Percentiles rank a stretch among this genome's conserved stretches.
phyloP scores from a whole-genome alignment of 129 eudicot genomes.

The Flaveria sonorensis region DNA sequence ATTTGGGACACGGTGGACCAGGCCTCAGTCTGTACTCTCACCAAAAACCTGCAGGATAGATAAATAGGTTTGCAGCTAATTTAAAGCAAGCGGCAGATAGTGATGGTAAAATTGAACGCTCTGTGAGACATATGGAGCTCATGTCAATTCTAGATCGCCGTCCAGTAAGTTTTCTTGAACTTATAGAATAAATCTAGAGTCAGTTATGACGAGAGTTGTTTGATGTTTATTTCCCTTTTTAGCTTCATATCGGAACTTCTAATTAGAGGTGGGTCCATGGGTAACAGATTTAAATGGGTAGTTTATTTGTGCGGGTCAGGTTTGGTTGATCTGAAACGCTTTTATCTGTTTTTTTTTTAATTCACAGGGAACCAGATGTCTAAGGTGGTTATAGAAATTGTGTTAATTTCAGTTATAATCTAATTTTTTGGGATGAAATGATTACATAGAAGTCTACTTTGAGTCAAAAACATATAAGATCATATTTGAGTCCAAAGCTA shows the following conservation, averaged over 20 bases:
- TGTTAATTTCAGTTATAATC: not conserved
- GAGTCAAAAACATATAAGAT: too few relatives aligned
- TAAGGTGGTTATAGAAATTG: not conserved
- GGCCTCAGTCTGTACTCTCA: constrained; percentile 92
- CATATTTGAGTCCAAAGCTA: too few relatives aligned
- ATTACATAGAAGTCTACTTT: too few relatives aligned
- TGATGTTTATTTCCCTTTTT: not conserved
- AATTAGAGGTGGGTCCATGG: not conserved
- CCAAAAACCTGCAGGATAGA: constrained; percentile 86
- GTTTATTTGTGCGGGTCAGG: not conserved
- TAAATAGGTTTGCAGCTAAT: constrained; percentile 88
- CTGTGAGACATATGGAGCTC: constrained; percentile 84
- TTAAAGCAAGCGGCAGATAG: constrained; percentile 96
- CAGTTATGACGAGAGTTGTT: not conserved
- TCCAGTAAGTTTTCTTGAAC: constrained; percentile 62
- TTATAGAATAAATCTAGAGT: not conserved
- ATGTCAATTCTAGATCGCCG: constrained; percentile 93
- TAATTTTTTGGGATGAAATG: not conserved
- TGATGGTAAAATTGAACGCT: constrained; percentile 92
- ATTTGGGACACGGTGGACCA: constrained; percentile 98
- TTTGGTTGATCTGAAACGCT: not conserved
- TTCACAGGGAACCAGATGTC: too few relatives aligned
- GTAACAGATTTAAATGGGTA: not conserved
- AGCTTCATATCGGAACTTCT: not conserved
- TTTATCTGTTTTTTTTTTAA: too few relatives aligned